Conservation (phyloP, 257 asterid species). For the Perilla frutescens region DNA sequence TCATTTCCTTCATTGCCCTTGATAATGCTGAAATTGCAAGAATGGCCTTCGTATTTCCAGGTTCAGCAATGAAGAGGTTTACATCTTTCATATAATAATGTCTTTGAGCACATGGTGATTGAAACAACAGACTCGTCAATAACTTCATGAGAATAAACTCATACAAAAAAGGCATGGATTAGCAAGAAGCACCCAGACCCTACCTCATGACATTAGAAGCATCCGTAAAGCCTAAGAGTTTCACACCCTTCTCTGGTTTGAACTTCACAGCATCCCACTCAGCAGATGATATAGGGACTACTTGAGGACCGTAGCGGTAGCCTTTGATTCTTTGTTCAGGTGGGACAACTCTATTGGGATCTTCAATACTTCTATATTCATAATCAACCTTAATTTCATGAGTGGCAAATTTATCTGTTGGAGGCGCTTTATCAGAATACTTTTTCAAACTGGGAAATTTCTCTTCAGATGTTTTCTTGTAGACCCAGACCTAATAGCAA, state of each 20-base stretch:
- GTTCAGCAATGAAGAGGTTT: slow-evolving; percentile 90
- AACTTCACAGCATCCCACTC: slow-evolving; percentile 94
- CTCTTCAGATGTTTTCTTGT: slow-evolving; percentile 94
- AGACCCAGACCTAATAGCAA: slow-evolving; percentile 82
- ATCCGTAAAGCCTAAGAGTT: slow-evolving; percentile 88
- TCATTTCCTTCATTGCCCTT: slow-evolving; percentile 90
- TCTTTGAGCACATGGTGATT: slow-evolving; percentile 47
- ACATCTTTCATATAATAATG: slow-evolving; percentile 96
- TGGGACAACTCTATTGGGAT: slow-evolving; percentile 75
- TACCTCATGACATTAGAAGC: slow-evolving; percentile 93
- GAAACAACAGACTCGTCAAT: slow-evolving; percentile 36
- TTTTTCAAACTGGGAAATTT: slow-evolving; percentile 86
- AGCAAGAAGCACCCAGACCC: slow-evolving; percentile 35
- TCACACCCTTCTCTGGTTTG: slow-evolving; percentile 95
- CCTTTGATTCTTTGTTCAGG: slow-evolving; percentile 98
- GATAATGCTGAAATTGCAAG: slow-evolving; percentile 86
- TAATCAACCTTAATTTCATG: slow-evolving; percentile 88
- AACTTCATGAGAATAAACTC: slow-evolving; percentile 20
- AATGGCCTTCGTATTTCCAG: slow-evolving; percentile 72
- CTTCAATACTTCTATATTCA: slow-evolving; percentile 69
- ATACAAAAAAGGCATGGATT: slow-evolving; percentile 12
- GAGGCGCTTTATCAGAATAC: slow-evolving; percentile 92
- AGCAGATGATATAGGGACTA: slow-evolving; percentile 92
- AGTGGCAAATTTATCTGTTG: slow-evolving; percentile 87
- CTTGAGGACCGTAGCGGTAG: slow-evolving; percentile 96